A percentile compares a stretch with the other conserved stretches of the same genome.
These are phyloP conservation scores for Plasmodium coatneyi DNA, from an alignment of 169 alveolate genomes.

Conservation along the genomic window DNA sequence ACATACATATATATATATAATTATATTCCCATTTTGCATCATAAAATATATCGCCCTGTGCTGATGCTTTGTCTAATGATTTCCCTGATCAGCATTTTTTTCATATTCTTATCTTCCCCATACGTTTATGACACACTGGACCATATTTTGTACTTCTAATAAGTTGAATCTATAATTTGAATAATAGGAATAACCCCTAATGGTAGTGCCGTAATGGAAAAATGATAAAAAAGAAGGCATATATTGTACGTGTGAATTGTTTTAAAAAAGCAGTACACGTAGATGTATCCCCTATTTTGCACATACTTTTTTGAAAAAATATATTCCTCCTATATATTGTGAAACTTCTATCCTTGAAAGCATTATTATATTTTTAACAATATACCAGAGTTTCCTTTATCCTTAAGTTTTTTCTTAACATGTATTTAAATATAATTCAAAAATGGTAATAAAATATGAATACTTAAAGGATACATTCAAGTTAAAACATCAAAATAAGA, in stretches of 20 bases:
- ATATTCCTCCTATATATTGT: not conserved
- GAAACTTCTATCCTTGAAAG: not conserved
- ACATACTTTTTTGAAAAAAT: not conserved
- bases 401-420: not conserved
- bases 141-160: not conserved
- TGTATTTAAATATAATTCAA: not conserved
- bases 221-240: not conserved
- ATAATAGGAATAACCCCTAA: not conserved
- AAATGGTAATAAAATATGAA: not conserved
- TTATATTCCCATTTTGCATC: not conserved
- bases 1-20: not conserved
- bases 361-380: not conserved
- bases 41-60: not conserved
- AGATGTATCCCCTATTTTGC: no score
- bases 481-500: not conserved
- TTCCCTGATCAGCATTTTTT: not conserved
- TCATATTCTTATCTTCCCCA: not conserved
- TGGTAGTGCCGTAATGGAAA: not conserved
- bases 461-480: not conserved
- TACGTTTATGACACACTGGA: not conserved
- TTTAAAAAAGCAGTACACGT: not conserved
- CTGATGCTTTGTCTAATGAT: not conserved
- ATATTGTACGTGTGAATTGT: not conserved
- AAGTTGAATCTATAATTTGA: not conserved
- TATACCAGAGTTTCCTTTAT: not conserved